Evolutionary conservation across 139 green algal genomes (phyloP).

Genomic region (Coelastrella sp.): DNA sequence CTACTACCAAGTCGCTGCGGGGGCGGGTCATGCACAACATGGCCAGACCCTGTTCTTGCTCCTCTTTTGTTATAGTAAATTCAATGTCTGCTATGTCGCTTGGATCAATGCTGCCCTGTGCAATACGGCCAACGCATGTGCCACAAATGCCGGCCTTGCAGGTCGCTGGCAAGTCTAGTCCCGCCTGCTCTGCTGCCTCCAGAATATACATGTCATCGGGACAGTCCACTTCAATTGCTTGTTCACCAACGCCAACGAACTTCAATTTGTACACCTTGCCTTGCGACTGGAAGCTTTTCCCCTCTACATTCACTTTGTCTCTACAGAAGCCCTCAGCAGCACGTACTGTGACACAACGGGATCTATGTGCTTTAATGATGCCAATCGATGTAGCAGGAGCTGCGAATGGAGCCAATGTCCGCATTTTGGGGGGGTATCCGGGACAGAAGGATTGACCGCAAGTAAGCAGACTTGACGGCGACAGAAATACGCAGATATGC

Average conservation of each 20-base stretch:
- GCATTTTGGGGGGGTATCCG: neutral
- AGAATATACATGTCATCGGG: conserved; percentile 92
- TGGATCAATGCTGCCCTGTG: conserved; percentile 78
- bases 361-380: neutral
- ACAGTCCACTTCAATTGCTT: conserved; percentile 62
- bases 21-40: conserved; percentile 92
- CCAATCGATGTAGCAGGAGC: neutral
- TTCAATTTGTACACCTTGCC: conserved; percentile 73
- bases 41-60: conserved; percentile 86
- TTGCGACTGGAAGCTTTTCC: conserved; percentile 47
- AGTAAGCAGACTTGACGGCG: neutral
- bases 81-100: conserved; percentile 90
- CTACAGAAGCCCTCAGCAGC: conserved; percentile 72
- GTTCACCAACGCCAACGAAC: conserved; percentile 75
- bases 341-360: conserved; percentile 8
- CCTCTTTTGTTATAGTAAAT: conserved; percentile 87
- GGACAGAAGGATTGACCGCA: neutral
- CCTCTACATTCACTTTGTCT: conserved; percentile 71
- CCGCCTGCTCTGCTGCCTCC: conserved; percentile 83
- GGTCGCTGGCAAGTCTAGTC: conserved; percentile 92
- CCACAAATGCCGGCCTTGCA: conserved; percentile 87
- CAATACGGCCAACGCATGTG: conserved; percentile 85
- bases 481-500: too few species aligned
- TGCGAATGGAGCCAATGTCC: conserved; percentile 4
- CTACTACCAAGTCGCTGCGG: conserved; percentile 77